These are phyloP conservation scores for Monosporascus sp. DNA, from an alignment of 2,329 filamentous ascomycete species.

Conservation along the genomic window DNA sequence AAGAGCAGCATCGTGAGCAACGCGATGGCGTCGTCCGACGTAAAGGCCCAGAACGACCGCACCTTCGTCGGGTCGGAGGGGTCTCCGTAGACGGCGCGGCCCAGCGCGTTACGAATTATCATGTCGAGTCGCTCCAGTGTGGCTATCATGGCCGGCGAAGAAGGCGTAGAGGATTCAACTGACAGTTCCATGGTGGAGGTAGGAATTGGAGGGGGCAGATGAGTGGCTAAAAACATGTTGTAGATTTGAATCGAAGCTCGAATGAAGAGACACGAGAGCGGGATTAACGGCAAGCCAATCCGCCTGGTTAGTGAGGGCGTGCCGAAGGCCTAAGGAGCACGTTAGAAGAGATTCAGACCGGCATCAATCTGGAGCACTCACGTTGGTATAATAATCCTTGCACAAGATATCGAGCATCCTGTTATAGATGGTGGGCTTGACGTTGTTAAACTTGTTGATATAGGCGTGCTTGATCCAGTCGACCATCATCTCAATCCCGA, in stretches of 20 bases:
- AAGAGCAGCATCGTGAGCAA: conserved; percentile 78
- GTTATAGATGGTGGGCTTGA: conserved; percentile 82
- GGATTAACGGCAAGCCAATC: conserved; percentile 85
- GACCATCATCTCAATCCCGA: conserved; percentile 94
- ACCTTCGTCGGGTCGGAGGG: conserved; percentile 36
- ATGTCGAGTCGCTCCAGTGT: conserved; percentile 75
- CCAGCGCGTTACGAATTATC: conserved; percentile 71
- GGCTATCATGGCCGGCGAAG: conserved; percentile 70
- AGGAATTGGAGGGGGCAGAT: conserved; percentile 69
- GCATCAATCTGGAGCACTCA: conserved; percentile 33
- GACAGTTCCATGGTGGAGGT: conserved; percentile 62
- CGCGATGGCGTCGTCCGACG: conserved; percentile 68
- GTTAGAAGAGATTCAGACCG: conserved; percentile 2
- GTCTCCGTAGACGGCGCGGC: conserved; percentile 64
- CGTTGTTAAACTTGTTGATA: conserved; percentile 98
- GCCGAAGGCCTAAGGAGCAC: conserved; percentile 64
- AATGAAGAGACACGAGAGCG: conserved; percentile 91
- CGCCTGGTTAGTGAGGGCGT: conserved; percentile 86
- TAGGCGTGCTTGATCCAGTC: conserved; percentile 98
- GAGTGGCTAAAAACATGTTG: conserved; percentile 91
- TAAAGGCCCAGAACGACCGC: conserved; percentile 50
- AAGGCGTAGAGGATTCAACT: conserved; percentile 55
- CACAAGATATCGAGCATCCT: conserved; percentile 89
- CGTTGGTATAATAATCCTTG: conserved; percentile 97
- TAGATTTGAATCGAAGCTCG: conserved; percentile 93